Conservation (phyloP, 2,329 filamentous ascomycete genomes). For the Colletotrichum cordylinicola region DNA sequence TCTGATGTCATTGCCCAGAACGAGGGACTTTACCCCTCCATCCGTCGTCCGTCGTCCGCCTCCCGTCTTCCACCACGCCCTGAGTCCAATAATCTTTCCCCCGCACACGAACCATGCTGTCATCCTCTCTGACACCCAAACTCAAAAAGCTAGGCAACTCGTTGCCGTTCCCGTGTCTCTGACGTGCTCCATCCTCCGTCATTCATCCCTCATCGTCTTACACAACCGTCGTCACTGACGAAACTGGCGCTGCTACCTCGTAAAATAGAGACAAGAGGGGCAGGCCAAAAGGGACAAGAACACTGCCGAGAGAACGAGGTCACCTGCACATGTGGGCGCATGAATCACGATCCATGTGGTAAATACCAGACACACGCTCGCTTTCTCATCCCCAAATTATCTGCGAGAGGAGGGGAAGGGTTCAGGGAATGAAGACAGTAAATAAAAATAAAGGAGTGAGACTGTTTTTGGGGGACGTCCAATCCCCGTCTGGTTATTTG, state of each 20-base stretch:
- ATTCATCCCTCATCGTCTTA: not conserved
- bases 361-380: not conserved
- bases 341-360: conserved; percentile 4
- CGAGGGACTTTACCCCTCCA: not conserved
- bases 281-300: not conserved
- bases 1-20: not conserved
- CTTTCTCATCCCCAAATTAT: not conserved
- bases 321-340: not conserved
- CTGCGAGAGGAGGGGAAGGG: not conserved
- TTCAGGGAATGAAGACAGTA: not conserved
- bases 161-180: not conserved
- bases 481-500: not conserved
- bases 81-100: not conserved
- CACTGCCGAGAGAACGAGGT: not conserved
- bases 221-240: not conserved
- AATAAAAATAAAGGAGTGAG: not conserved
- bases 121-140: not conserved
- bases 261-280: not conserved
- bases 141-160: not conserved
- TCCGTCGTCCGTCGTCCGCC: not conserved
- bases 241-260: not conserved
- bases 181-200: not conserved
- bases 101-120: not conserved
- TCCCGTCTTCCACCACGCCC: not conserved
- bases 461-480: not conserved